Evolutionary conservation across 371 early-diverging fungal species (phyloP).

Genomic region (Mortierella sp.): DNA sequence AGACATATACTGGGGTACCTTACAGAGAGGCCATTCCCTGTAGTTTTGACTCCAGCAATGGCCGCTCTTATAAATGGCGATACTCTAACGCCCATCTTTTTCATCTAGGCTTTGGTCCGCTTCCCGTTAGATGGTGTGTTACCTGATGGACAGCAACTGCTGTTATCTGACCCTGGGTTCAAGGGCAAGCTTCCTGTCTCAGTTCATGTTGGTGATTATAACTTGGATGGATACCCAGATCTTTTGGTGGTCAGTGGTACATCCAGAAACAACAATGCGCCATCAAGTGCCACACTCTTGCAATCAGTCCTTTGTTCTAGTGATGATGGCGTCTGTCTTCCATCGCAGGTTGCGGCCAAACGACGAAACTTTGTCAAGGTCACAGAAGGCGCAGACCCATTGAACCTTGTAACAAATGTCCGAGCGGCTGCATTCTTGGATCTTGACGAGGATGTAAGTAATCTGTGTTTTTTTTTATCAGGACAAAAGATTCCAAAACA

Average conservation of each 20-base stretch:
- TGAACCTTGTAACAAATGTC: slow-evolving; percentile 64
- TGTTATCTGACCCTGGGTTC: slow-evolving; percentile 62
- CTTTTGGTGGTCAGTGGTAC: slow-evolving; percentile 73
- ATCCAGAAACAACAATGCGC: slow-evolving; percentile 24
- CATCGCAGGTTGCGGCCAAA: slow-evolving; percentile 54
- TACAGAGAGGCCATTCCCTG: too few species aligned
- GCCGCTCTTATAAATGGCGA: background rate
- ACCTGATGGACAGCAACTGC: slow-evolving; percentile 62
- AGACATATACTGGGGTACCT: background rate
- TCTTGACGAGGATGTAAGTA: slow-evolving; percentile 86
- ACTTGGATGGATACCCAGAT: slow-evolving; percentile 95
- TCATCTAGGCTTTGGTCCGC: slow-evolving; percentile 59
- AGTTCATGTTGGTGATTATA: slow-evolving; percentile 78
- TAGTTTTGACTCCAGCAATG: background rate
- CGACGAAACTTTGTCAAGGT: slow-evolving; percentile 73
- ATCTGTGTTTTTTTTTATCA: background rate
- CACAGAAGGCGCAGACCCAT: slow-evolving; percentile 67
- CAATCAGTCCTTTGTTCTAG: slow-evolving; percentile 71
- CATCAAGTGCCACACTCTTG: slow-evolving; percentile 65
- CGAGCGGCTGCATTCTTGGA: slow-evolving; percentile 85
- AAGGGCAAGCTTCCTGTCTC: slow-evolving; percentile 70
- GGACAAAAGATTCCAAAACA: background rate
- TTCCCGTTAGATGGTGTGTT: slow-evolving; percentile 63
- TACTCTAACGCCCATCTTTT: background rate
- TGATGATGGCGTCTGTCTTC: slow-evolving; percentile 56